Base-by-base conservation (phyloP, 176 grass and related monocot genomes). In the Oryza longistaminata region DNA sequence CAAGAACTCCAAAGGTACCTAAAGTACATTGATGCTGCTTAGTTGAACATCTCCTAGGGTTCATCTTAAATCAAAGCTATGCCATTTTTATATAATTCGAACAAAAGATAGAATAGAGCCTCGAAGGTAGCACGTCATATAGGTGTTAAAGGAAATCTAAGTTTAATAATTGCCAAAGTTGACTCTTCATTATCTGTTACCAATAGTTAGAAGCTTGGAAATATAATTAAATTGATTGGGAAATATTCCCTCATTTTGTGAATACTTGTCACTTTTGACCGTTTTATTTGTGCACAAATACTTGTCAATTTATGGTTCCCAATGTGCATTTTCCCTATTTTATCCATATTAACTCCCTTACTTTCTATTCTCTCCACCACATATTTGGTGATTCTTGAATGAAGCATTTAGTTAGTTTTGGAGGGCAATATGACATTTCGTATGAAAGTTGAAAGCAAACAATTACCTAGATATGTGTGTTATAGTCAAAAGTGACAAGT, bases 1-100 rank as follows among this genome's bases (percentile, higher is more conserved):
- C 86, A 29, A 93, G 86, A 81, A 77, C 77, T 81, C 96, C 96
- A 42, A 99, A 94, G 96, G 93, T 99, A 90, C 12, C n/a, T 71
- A 73, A 78, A 64, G 62, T 83, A 50, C 46, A 50, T 71, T 39
- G 25, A 17, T 33, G 70, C 39, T 75, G 49, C 31, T 39, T 76
- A 58, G 66, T 81, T 79, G 34, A 40, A 75, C 79, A 43, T 80
- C 34, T 87, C 71, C 29, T 74, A 66, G 44, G 48, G 0, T 78
- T 81, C 21, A 48, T 48, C 35, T 71, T 85, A 76, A 49, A 31
- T 55, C 66, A 77, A 40, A 83, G 61, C 52, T 37, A 73, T 53
- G 10, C 44, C 64, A 55, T 49, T 69, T 73, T 82, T 42, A 49
- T 76, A 70, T 48, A 72, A 39, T 80, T 77, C 25, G 58, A 9